These are phyloP conservation scores for Suhomyces tanzawaensis DNA, from an alignment of 805 yeast species.

Conservation along the genomic window DNA sequence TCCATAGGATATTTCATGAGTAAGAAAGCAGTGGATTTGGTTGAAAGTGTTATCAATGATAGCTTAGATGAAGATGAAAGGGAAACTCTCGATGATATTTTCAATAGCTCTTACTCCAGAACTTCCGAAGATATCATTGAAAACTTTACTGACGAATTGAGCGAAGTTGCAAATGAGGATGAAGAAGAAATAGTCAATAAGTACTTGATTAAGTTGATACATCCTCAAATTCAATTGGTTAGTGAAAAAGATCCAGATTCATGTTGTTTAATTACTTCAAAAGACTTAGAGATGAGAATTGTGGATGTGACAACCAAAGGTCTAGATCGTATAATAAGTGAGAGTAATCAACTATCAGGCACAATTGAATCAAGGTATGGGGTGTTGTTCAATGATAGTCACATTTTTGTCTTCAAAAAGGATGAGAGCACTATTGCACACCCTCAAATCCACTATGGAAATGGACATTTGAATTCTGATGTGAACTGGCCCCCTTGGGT, in stretches of 20 bases:
- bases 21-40: conserved; percentile 47
- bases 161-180: conserved; percentile 27
- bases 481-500: conserved; percentile 88
- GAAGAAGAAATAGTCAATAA: conserved; percentile 49
- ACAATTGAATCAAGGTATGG: conserved; percentile 58
- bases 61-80: conserved; percentile 13
- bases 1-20: conserved; percentile 46
- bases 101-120: conserved; percentile 14
- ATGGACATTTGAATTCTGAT: conserved; percentile 24
- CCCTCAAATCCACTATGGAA: conserved; percentile 14
- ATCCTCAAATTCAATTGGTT: conserved; percentile 78
- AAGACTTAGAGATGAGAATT: conserved; percentile 57
- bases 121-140: conserved; percentile 37
- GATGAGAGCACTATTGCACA: conserved; percentile 21
- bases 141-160: conserved; percentile 53
- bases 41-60: conserved; percentile 39
- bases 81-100: conserved; percentile 10
- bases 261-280: conserved; percentile 52
- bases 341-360: conserved; percentile 31
- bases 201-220: conserved; percentile 62
- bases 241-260: conserved; percentile 46
- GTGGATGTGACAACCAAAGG: conserved; percentile 44
- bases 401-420: conserved; percentile 49
- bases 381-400: conserved; percentile 53
- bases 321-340: conserved; percentile 34